Evolutionary conservation across 495 filamentous ascomycete species (phyloP), one percentile per base, ranked within the genome.

Genomic region (Elaphomyces granulatus): DNA sequence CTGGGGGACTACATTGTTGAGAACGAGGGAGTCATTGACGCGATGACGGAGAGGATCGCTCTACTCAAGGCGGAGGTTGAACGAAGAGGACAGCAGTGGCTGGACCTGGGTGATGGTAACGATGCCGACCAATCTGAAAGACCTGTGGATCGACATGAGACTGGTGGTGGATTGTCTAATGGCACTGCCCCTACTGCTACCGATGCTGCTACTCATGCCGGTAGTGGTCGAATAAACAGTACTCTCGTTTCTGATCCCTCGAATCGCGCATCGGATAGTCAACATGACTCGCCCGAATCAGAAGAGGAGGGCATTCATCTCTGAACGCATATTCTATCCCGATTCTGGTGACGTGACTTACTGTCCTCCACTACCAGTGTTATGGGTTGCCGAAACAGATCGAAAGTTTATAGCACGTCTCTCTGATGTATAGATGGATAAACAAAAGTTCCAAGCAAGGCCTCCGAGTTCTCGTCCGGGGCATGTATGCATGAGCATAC

Each of bases 31-130:
- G 84, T 93, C 34, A 76, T 88, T 26, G 57, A 42, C 30, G 67
- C 82, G 36, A 88, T 88, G 79, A 63, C 72, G 36, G 74, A 76
- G 62, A 66, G 87, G 48, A 71, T 93, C 47, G 54, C 43, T 33
- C 51, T 88, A 33, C 55, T 93, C 41, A 77, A 71, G 53, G 54
- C 42, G 40, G 87, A 94, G 66, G 75, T 90, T 2, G 84, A 94
- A 63, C 47, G 59, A 20, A 68, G 87, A 15, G 86, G 86, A 2
- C 59, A 77, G 55, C 63, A 52, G 45, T 92, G 83, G 85, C 57
- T 67, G 38, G 78, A 81, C 50, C 51, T 58, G 45, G 59, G 60
- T 38, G 58, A 53, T 40, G 42, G 56, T 9, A 37, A 49, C 30
- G 52, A 48, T 9, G 32, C n/a, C n/a, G n/a, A n/a, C n/a, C n/a